Conservation (phyloP, 768 basidiomycete genomes). For the Kwoniella shandongensis region DNA sequence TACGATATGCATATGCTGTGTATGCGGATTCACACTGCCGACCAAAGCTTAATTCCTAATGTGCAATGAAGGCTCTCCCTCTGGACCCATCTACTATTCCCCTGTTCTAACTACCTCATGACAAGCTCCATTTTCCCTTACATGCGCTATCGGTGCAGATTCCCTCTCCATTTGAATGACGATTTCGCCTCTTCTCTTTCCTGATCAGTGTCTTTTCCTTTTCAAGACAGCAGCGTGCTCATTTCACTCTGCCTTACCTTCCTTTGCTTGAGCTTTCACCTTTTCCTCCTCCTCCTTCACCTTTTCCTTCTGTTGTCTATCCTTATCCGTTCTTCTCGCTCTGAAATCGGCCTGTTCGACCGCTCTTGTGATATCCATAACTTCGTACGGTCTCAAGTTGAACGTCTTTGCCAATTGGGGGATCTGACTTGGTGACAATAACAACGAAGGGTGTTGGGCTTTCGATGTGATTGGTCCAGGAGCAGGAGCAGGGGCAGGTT, state of each 20-base stretch:
- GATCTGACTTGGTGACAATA: conserved; percentile 35
- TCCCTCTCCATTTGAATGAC: conserved; percentile 33
- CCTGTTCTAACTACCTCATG: too few species aligned
- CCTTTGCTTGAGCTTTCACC: conserved; percentile 2
- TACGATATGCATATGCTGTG: too few species aligned
- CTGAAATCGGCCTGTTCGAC: conserved; percentile 51
- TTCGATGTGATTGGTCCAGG: conserved; percentile 17
- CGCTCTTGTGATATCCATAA: conserved; percentile 52
- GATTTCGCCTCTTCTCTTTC: too few species aligned
- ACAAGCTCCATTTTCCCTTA: too few species aligned
- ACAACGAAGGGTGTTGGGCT: conserved; percentile 29
- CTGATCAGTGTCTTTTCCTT: background rate
- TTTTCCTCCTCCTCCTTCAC: conserved; percentile 2
- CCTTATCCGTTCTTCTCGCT: conserved; percentile 33
- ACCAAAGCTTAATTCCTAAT: too few species aligned
- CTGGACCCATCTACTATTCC: too few species aligned
- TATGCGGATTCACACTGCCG: too few species aligned
- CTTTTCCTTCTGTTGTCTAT: conserved; percentile 14
- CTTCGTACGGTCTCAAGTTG: conserved; percentile 41
- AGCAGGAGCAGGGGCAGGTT: conserved; percentile 11
- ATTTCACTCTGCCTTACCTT: background rate
- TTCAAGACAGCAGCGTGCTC: too few species aligned
- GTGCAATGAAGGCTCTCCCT: too few species aligned
- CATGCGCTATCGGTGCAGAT: conserved; percentile 38
- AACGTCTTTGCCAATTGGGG: conserved; percentile 42